Base-by-base conservation (phyloP, 768 basidiomycete genomes). In the Hericium alpestre region DNA sequence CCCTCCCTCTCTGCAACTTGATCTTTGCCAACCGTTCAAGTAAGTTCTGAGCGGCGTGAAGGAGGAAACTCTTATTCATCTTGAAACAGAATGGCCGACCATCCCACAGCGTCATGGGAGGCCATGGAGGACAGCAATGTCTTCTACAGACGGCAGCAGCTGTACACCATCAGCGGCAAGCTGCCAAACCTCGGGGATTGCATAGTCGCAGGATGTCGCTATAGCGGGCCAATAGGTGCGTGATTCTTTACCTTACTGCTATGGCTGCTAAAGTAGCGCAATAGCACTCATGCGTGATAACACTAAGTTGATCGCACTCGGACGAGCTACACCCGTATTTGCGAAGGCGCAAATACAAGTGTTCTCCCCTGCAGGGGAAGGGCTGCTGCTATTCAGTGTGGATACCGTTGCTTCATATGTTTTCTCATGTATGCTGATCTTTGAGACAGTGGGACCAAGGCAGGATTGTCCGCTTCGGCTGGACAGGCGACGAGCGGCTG, bases 161-260 rank as follows among this genome's bases (percentile, higher is more conserved):
- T 93, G 22, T 98, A 97, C 67, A 81, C 86, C 1, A 82, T 91
- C 56, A 76, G 82, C 12, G 92, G 87, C 63, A 87, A 87, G 64
- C 73, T 91, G 5, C 85, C 86, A 3, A 81, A 89, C 68, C 72
- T 98, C 27, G 74, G 76, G 18, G 90, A 95, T 69, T 90, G 87
- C 67, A 73, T 89, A 55, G 71, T 92, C 39, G 84, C 88, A 23
- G 89, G 86, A 20, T 93, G 90, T 67, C 81, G 82, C 46, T 82
- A 89, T 69, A 92, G 92, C 38, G 95, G 94, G 15, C 94, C 93
- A 12, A 75, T 96, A 67, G 93, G 93, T 93, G 56, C 57, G 74
- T 70, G 13, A 9, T 8, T 38, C 1, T 55, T 10, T 38, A 12
- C 20, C 9, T 38, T 32, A 22, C 18, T 8, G 38, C 37, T 51